These are phyloP conservation scores for Leccinum rimulosum DNA, from an alignment of 768 basidiomycete species.

Conservation along the genomic window DNA sequence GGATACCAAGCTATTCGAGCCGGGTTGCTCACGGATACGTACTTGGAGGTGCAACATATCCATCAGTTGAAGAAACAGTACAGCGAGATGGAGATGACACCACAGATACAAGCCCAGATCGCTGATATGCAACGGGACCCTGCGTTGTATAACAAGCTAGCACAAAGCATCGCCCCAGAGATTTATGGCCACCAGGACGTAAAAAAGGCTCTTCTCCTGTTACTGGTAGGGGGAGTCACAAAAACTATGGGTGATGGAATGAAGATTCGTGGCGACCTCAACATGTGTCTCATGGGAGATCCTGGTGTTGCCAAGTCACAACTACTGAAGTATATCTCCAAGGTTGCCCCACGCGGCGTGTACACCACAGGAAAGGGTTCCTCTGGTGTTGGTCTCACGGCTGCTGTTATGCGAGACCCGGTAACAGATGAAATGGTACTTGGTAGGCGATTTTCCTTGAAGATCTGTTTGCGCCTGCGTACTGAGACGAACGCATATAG, in stretches of 20 bases:
- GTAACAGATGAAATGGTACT: slow-evolving; percentile 99
- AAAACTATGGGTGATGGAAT: slow-evolving; percentile 96
- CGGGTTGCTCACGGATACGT: slow-evolving; percentile 95
- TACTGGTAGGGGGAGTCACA: slow-evolving; percentile 94
- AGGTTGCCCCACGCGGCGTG: slow-evolving; percentile 95
- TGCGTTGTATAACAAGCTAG: slow-evolving; percentile 81
- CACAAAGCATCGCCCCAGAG: slow-evolving; percentile 95
- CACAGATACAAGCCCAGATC: slow-evolving; percentile 72
- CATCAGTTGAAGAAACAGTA: slow-evolving; percentile 98
- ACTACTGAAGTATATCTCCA: slow-evolving; percentile 95
- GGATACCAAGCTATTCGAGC: slow-evolving; percentile 97
- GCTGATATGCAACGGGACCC: slow-evolving; percentile 68
- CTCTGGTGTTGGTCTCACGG: slow-evolving; percentile 97
- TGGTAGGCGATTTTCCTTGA: slow-evolving; percentile 53
- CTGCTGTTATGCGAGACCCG: slow-evolving; percentile 98
- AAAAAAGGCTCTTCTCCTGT: slow-evolving; percentile 89
- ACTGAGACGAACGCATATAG: slow-evolving; percentile 40
- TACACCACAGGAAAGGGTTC: slow-evolving; percentile 99
- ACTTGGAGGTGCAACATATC: slow-evolving; percentile 87
- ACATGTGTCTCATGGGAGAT: slow-evolving; percentile 98
- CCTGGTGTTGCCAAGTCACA: slow-evolving; percentile 99
- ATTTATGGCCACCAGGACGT: slow-evolving; percentile 98
- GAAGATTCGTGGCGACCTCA: slow-evolving; percentile 98
- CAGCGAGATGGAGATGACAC: slow-evolving; percentile 88
- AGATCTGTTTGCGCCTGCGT: not conserved